Percentiles rank a stretch among this genome's conserved stretches.
These are phyloP conservation scores for Mallotus japonicus DNA, from an alignment of 441 rosid species.

Conservation along the genomic window DNA sequence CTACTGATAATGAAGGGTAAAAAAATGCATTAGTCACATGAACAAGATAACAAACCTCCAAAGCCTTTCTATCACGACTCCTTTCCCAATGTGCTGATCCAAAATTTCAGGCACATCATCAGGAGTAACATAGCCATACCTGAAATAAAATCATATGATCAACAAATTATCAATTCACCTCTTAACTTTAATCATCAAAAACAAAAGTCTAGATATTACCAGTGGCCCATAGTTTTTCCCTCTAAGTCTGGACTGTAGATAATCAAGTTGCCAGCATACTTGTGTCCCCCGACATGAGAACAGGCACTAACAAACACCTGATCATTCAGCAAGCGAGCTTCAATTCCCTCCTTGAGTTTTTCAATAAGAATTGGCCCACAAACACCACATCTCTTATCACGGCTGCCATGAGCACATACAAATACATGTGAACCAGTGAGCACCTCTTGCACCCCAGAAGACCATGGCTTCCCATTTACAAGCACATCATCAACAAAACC, in stretches of 20 bases:
- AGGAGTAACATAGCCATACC: slow-evolving; percentile 98
- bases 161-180: neutral
- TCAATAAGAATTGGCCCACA: slow-evolving; percentile 86
- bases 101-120: slow-evolving; percentile 82
- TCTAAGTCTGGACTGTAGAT: slow-evolving; percentile 59
- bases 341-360: slow-evolving; percentile 61
- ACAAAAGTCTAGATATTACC: slow-evolving; percentile 38
- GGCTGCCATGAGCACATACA: slow-evolving; percentile 87
- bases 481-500: slow-evolving; percentile 84
- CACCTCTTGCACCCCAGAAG: slow-evolving; percentile 53
- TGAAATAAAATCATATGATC: slow-evolving; percentile 27
- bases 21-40: neutral
- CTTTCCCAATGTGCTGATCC: slow-evolving; percentile 81
- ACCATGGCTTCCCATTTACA: slow-evolving; percentile 83
- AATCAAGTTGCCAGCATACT: slow-evolving; percentile 91
- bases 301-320: slow-evolving; percentile 65
- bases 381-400: slow-evolving; percentile 92
- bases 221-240: slow-evolving; percentile 74
- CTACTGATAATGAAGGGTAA: neutral
- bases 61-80: slow-evolving; percentile 63
- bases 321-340: slow-evolving; percentile 51
- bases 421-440: slow-evolving; percentile 67
- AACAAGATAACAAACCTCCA: slow-evolving; percentile 60
- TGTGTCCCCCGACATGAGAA: slow-evolving; percentile 95
- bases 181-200: neutral